Conservation (phyloP, 768 basidiomycete species). For the Xanthoconium purpureum region DNA sequence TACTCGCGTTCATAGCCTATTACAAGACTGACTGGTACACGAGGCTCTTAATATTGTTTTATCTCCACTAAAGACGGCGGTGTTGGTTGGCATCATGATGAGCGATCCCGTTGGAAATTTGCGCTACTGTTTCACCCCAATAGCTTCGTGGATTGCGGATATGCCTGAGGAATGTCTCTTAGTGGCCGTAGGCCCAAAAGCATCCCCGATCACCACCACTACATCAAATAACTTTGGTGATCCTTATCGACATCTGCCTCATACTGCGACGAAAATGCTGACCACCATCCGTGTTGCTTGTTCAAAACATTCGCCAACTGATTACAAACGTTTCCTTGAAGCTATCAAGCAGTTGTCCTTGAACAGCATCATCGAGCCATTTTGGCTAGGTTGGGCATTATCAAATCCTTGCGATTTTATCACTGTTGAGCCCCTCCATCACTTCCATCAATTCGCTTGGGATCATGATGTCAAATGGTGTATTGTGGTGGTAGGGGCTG, state of each 20-base stretch:
- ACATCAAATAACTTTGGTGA: neutral
- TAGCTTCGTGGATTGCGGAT: too few species aligned
- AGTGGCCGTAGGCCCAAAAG: neutral
- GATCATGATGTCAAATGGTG: constrained; percentile 2
- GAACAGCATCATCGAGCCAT: too few species aligned
- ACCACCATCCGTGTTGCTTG: neutral
- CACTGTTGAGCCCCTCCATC: neutral
- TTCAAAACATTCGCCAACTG: too few species aligned
- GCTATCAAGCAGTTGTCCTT: too few species aligned
- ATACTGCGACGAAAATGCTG: neutral
- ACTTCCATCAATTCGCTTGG: constrained; percentile 1
- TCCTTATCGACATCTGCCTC: neutral
- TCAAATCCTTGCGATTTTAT: neutral
- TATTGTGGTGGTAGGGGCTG: too few species aligned
- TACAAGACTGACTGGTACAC: too few species aligned
- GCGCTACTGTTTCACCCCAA: neutral
- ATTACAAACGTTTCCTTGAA: neutral
- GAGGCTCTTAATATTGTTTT: neutral
- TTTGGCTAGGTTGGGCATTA: too few species aligned
- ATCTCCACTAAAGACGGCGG: neutral
- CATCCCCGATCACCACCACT: neutral
- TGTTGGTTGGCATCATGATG: neutral
- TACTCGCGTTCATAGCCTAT: too few species aligned
- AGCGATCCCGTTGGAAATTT: neutral
- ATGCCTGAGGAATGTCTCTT: too few species aligned